Evolutionary conservation across 2,329 filamentous ascomycete species (phyloP).

Genomic region (Colletotrichum truncatum): DNA sequence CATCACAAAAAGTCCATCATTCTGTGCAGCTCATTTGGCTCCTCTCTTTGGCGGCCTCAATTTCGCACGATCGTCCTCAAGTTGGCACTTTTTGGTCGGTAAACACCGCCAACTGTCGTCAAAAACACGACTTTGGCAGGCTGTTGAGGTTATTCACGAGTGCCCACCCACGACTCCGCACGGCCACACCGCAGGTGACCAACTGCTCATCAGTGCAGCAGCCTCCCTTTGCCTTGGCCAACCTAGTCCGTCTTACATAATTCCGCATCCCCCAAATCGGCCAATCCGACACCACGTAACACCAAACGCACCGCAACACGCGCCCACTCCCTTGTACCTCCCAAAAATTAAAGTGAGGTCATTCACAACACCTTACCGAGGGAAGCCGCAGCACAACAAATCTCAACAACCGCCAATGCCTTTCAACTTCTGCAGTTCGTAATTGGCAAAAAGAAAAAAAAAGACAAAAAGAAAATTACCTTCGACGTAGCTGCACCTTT

Average conservation of each 20-base stretch:
- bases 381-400: background rate
- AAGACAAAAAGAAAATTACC: background rate
- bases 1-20: conserved; percentile 48
- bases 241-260: conserved; percentile 31
- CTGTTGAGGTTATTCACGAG: conserved; percentile 36
- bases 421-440: background rate
- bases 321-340: conserved; percentile 13
- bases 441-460: background rate
- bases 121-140: conserved; percentile 12
- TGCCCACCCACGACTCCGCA: conserved; percentile 30
- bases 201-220: conserved; percentile 25
- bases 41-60: conserved; percentile 37
- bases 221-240: conserved; percentile 19
- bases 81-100: conserved; percentile 33
- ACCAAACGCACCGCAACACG: conserved; percentile 19
- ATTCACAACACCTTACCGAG: conserved; percentile 23
- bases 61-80: conserved; percentile 35
- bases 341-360: conserved; percentile 30
- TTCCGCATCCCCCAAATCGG: conserved; percentile 6
- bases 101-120: conserved; percentile 26
- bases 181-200: conserved; percentile 30
- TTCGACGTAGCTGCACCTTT: background rate
- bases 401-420: background rate
- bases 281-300: conserved; percentile 21
- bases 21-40: conserved; percentile 41